These are phyloP conservation scores for Suillus hirtellus DNA, from an alignment of 768 basidiomycete species.

Conservation along the genomic window DNA sequence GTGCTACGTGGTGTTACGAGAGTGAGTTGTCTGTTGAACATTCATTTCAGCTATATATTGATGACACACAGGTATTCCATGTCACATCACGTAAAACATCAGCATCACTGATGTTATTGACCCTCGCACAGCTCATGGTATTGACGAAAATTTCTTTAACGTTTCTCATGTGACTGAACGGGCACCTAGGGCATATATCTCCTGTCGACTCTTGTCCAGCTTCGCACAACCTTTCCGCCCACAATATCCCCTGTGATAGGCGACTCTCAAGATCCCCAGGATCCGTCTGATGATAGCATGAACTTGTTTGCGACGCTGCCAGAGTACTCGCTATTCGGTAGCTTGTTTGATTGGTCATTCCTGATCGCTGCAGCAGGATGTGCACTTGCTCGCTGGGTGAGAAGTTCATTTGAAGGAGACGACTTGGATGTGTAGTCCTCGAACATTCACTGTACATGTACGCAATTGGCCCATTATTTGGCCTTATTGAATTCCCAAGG, in stretches of 20 bases:
- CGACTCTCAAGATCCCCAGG: constrained; percentile 9
- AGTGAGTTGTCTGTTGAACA: constrained; percentile 34
- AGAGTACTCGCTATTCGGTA: constrained; percentile 69
- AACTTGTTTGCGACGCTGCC: constrained; percentile 77
- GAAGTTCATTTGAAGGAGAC: constrained; percentile 30
- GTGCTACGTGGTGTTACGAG: constrained; percentile 70
- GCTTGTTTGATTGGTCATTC: constrained; percentile 75
- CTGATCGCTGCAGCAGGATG: constrained; percentile 56
- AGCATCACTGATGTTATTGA: constrained; percentile 73
- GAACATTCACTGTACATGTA: constrained; percentile 4
- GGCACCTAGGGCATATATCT: constrained; percentile 71
- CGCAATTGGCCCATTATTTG: not conserved
- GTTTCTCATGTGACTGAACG: not conserved
- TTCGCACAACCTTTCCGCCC: constrained; percentile 78
- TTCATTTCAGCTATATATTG: not conserved
- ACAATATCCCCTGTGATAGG: constrained; percentile 27
- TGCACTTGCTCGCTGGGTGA: constrained; percentile 54
- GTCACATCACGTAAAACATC: constrained; percentile 70
- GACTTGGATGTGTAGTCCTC: constrained; percentile 16
- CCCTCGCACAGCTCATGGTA: constrained; percentile 85
- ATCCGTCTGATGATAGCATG: constrained; percentile 18
- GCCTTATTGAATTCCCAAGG: not conserved
- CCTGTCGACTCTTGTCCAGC: constrained; percentile 78
- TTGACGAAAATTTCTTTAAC: constrained; percentile 10
- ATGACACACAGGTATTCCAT: constrained; percentile 48